These are phyloP conservation scores for Ceratocystis papillata DNA, from an alignment of 2,329 filamentous ascomycete genomes.

Conservation along the genomic window DNA sequence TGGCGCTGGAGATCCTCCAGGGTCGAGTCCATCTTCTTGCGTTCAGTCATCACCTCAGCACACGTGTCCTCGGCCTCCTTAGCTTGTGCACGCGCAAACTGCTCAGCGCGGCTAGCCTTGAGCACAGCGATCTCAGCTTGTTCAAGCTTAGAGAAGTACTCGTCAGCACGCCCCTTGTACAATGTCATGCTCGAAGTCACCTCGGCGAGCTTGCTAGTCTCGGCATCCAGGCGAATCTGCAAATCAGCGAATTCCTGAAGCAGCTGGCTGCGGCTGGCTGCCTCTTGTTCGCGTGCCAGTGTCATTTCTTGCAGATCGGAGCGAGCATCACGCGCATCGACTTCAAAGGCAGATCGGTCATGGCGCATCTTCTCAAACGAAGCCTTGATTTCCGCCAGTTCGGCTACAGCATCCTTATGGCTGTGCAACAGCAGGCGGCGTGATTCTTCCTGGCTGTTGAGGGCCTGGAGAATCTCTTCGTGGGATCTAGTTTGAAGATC, in stretches of 20 bases:
- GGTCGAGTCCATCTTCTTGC: conserved; percentile 75
- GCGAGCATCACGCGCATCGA: conserved; percentile 72
- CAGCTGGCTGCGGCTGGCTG: conserved; percentile 75
- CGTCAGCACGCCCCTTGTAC: conserved; percentile 86
- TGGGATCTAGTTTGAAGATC: conserved; percentile 90
- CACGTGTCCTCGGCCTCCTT: conserved; percentile 86
- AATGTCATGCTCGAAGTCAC: conserved; percentile 71
- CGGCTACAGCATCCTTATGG: conserved; percentile 74
- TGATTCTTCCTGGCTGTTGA: conserved; percentile 87
- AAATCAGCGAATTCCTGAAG: conserved; percentile 87
- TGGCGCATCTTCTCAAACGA: conserved; percentile 82
- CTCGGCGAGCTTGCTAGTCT: conserved; percentile 74
- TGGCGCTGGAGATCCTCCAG: conserved; percentile 86
- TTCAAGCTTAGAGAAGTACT: conserved; percentile 95
- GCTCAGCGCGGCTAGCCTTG: conserved; percentile 81
- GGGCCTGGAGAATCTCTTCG: conserved; percentile 82
- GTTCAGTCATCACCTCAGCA: conserved; percentile 80
- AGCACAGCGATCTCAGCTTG: conserved; percentile 93
- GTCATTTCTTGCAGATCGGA: conserved; percentile 76
- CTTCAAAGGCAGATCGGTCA: conserved; percentile 65
- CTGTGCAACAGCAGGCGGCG: conserved; percentile 68
- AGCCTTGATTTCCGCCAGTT: conserved; percentile 75
- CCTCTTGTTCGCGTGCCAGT: conserved; percentile 71
- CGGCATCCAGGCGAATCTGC: conserved; percentile 83
- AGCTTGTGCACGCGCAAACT: conserved; percentile 83